phyloP scores from a whole-genome alignment of 148 eudicot genomes.

The Rhododendron simsii region DNA sequence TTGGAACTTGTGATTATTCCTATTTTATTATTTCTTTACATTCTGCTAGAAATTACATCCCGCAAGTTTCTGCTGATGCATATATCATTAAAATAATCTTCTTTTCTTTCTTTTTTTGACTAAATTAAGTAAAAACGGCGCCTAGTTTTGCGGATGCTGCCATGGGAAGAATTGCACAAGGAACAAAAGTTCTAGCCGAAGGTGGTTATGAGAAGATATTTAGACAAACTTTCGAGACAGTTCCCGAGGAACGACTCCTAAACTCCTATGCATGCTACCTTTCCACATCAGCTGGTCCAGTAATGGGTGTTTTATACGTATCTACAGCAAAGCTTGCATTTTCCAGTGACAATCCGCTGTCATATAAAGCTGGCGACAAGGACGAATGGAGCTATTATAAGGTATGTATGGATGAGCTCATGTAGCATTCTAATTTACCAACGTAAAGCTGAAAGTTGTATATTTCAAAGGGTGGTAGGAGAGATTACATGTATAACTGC shows the following conservation, averaged over 20 bases:
- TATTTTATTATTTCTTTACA: neutral
- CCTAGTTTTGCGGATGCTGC: slow-evolving; percentile 95
- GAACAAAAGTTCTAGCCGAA: slow-evolving; percentile 90
- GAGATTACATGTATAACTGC: neutral
- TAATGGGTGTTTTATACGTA: slow-evolving; percentile 82
- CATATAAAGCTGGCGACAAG: slow-evolving; percentile 68
- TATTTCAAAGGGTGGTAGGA: neutral
- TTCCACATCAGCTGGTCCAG: slow-evolving; percentile 95
- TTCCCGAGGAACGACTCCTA: slow-evolving; percentile 76
- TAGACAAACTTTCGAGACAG: slow-evolving; percentile 82
- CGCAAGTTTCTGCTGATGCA: neutral
- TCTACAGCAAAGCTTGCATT: slow-evolving; percentile 91
- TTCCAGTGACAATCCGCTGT: slow-evolving; percentile 90
- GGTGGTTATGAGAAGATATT: slow-evolving; percentile 93
- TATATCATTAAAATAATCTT: neutral
- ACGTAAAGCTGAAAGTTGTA: neutral
- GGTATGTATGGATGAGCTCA: slow-evolving; percentile 38
- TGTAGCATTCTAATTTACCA: neutral
- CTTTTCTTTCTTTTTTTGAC: neutral
- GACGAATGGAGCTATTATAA: slow-evolving; percentile 94
- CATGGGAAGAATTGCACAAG: slow-evolving; percentile 91
- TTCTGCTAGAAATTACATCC: neutral
- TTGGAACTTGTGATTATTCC: neutral
- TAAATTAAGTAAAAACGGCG: slow-evolving; percentile 70
- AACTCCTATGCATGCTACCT: slow-evolving; percentile 79